Base-by-base conservation (phyloP, 116 monocot species). In the Thalassia testudinum region DNA sequence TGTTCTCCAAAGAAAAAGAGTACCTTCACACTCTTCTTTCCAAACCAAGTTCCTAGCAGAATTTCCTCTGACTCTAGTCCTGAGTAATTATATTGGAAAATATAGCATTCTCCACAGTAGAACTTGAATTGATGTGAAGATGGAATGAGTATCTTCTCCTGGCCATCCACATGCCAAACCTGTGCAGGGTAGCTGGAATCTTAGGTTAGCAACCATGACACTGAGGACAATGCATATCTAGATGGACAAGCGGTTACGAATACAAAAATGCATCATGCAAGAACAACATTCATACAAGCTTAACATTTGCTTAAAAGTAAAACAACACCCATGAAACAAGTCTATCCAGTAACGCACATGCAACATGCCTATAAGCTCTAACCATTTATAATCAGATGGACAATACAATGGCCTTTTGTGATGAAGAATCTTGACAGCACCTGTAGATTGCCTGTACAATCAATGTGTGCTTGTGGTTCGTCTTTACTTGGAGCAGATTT, bases 41-140 rank as follows among this genome's bases (percentile, higher is more conserved):
- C 95, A 77, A 88, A 81, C 99, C 99, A 99, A 40, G 99, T 90
- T 23, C 99, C 99, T 56, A 99, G 51, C 51, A 99, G 73, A 72
- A 74, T 75, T 57, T 99, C 91, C 42, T 99, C 91, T 63, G 69
- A 76, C 29, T 86, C 83, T 48, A 80, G 77, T 60, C 86, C 99
- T 60, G 86, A 72, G 76, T 78, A 99, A 62, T 70, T 65, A 68
- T 99, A 99, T 59, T 99, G 86, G 51, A 99, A 99, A 50, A 99
- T 83, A 71, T 99, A 90, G 66, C 99, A 99, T 65, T 99, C 83
- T 28, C 91, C 99, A 74, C 77, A 74, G 62, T 90, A 90, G 53
- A 99, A 99, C 70, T 81, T 95, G 50, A 69, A 74, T 54, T 95
- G 88, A n/a, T 95, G 81, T 53, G 78, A 71, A 26, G 85, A 62